A percentile compares a stretch with the other conserved stretches of the same genome.
phyloP scores from a whole-genome alignment of 1,139 yeast species.

The Geotrichum aggregatum region DNA sequence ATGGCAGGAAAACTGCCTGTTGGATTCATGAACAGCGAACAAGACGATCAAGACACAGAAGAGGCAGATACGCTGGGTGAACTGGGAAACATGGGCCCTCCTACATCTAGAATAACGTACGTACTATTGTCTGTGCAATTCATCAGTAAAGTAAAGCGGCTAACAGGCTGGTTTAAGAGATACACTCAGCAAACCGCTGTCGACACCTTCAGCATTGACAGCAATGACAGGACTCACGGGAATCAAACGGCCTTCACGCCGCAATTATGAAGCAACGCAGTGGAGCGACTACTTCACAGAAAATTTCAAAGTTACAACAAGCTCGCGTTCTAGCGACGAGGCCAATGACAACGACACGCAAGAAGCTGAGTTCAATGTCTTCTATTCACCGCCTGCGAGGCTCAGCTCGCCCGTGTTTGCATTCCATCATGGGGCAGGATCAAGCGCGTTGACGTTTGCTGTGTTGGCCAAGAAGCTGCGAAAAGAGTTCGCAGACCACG shows the following conservation, averaged over 20 bases:
- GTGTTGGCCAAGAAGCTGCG: constrained; percentile 43
- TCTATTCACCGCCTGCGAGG: constrained; percentile 52
- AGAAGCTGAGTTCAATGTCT: constrained; percentile 48
- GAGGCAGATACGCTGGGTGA: constrained; percentile 1
- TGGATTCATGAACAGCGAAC: neutral
- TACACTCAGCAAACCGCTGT: no score
- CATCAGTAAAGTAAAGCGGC: neutral
- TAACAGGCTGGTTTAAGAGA: neutral
- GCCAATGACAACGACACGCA: neutral
- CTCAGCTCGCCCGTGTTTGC: constrained; percentile 54
- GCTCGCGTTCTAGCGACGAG: constrained; percentile 20
- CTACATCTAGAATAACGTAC: constrained; percentile 1
- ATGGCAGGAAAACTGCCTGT: neutral
- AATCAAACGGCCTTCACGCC: neutral
- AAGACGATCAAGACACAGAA: constrained; percentile 1
- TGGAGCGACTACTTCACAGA: constrained; percentile 45
- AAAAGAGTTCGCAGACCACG: constrained; percentile 29
- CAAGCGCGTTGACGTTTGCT: constrained; percentile 76
- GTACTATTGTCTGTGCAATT: neutral
- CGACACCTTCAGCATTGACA: neutral
- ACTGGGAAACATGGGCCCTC: constrained; percentile 11
- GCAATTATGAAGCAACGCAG: constrained; percentile 9
- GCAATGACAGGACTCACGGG: no score
- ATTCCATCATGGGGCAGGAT: constrained; percentile 94
- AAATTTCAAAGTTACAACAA: constrained; percentile 29